Conservation (phyloP, 2,329 filamentous ascomycete species). For the Cladophialophora exuberans region DNA sequence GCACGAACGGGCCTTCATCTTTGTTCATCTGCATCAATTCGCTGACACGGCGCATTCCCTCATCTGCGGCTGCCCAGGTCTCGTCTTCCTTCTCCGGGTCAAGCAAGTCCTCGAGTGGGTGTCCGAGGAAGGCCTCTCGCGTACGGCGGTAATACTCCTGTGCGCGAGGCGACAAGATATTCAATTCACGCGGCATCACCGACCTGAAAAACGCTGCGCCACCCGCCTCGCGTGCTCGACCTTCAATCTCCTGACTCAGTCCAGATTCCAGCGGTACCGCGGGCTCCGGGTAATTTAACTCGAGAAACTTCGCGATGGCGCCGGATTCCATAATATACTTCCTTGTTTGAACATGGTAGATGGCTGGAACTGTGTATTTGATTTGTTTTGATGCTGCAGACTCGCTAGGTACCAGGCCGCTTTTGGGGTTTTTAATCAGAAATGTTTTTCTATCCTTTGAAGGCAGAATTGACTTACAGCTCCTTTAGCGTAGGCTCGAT, state of each 20-base stretch:
- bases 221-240: slow-evolving; percentile 37
- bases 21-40: slow-evolving; percentile 41
- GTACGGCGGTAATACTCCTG: slow-evolving; percentile 46
- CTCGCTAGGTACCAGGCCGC: slow-evolving; percentile 34
- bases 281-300: slow-evolving; percentile 44
- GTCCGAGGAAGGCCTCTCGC: slow-evolving; percentile 42
- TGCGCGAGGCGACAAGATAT: slow-evolving; percentile 42
- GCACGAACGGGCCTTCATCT: slow-evolving; percentile 44
- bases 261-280: slow-evolving; percentile 41
- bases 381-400: slow-evolving; percentile 27
- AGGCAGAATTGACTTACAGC: slow-evolving; percentile 38
- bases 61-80: slow-evolving; percentile 35
- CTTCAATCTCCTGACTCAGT: slow-evolving; percentile 41
- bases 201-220: slow-evolving; percentile 38
- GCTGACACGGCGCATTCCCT: slow-evolving; percentile 35
- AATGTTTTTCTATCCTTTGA: slow-evolving; percentile 12
- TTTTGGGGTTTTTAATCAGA: slow-evolving; percentile 16
- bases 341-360: slow-evolving; percentile 45
- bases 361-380: slow-evolving; percentile 48
- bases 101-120: slow-evolving; percentile 43
- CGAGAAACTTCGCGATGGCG: slow-evolving; percentile 46
- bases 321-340: slow-evolving; percentile 47
- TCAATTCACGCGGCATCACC: slow-evolving; percentile 43
- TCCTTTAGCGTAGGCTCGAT: slow-evolving; percentile 48
- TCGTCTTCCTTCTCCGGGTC: slow-evolving; percentile 35